Evolutionary conservation across 2,329 filamentous ascomycete genomes (phyloP), one percentile per base, ranked within the genome.

Genomic region (Colletotrichum lentis): DNA sequence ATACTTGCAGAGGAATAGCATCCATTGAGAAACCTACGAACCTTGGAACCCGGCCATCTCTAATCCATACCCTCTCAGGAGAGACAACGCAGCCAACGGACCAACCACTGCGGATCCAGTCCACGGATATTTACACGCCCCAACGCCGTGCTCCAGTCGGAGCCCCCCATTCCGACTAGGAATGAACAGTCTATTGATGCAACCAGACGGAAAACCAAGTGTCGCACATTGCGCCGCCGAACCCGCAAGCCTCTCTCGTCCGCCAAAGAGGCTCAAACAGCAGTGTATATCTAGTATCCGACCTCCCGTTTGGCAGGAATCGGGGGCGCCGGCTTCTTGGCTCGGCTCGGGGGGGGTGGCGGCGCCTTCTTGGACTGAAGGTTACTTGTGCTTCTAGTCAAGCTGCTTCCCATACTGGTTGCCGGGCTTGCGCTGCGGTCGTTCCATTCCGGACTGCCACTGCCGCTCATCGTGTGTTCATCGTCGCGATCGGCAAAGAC

Each of bases 261-360:
- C 5, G n/a, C 10, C 24, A 2, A 50, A 20, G 20, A 54, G 12
- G 14, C 46, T 58, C 54, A 66, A 31, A 35, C 50, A 35, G 57
- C 44, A 18, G 35, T 46, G 58, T 68, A 69, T 44, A 62, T 60
- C 69, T 73, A 74, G 58, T 76, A 76, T 35, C 73, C 70, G 56
- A 75, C 71, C 69, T 77, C 75, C 50, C 77, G 70, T 64, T 75
- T 77, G 18, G 77, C 67, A 16, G 70, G 70, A n/a, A 71, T 57
- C 2, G 85, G 85, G 53, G 85, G 85, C 12, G 85, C 77, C 3
- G 83, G 83, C 78, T 88, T 88, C 81, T 86, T 87, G 64, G 80
- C 75, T 39, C 80, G 76, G 73, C 79, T 82, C 3, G 81, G 81
- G 22, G 82, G 82, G 14, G 82, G 82, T 49, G 82, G 82, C 8